phyloP scores from a whole-genome alignment of 2,329 filamentous ascomycete genomes.

The Phyllosticta citriasiana region DNA sequence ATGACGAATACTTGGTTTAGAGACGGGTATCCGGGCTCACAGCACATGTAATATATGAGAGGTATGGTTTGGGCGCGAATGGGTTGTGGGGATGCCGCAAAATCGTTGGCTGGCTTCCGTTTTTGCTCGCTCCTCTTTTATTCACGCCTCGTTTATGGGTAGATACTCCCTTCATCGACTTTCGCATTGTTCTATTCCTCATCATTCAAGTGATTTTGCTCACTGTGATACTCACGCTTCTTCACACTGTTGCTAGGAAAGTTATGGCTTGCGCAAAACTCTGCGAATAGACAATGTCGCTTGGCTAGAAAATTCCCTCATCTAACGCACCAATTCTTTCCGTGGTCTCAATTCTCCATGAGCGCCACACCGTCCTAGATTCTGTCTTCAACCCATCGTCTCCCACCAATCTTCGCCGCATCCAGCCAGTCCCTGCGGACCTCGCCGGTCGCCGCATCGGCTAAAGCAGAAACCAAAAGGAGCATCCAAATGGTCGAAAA shows the following conservation, averaged over 20 bases:
- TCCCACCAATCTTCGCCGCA: not conserved
- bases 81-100: not conserved
- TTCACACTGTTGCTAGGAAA: not conserved
- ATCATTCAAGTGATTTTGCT: not conserved
- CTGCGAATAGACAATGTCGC: no score
- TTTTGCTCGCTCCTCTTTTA: not conserved
- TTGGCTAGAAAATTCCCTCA: no score
- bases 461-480: no score
- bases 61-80: not conserved
- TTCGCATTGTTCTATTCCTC: not conserved
- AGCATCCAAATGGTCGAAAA: no score
- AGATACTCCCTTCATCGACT: not conserved
- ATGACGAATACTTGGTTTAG: not conserved
- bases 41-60: not conserved
- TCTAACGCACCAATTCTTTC: no score
- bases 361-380: not conserved
- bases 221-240: not conserved
- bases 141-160: not conserved
- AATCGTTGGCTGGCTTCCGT: not conserved
- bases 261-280: not conserved
- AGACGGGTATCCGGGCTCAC: no score
- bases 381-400: not conserved
- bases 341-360: not conserved
- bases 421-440: not conserved
- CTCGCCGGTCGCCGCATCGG: no score